These are phyloP conservation scores for Cladobotryum mycophilum DNA, from an alignment of 2,329 filamentous ascomycete genomes.

Conservation along the genomic window DNA sequence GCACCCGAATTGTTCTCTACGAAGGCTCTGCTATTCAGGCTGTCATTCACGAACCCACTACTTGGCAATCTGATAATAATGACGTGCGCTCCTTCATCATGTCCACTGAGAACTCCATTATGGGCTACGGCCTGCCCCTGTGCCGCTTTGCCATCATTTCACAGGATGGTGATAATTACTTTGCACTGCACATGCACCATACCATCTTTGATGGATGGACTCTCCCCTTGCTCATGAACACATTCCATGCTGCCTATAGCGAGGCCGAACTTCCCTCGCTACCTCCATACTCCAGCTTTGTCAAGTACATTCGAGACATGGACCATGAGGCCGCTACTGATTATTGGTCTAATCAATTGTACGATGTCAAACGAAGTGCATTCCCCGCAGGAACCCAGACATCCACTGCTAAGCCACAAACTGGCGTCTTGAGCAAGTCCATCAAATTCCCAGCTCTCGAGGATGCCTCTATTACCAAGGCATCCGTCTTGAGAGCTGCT, in stretches of 20 bases:
- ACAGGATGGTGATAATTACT: background rate
- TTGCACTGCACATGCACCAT: conserved; percentile 5
- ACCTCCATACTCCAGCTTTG: background rate
- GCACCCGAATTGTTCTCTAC: conserved; percentile 6
- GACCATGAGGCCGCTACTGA: background rate
- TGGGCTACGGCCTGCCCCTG: conserved; percentile 9
- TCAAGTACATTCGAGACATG: background rate
- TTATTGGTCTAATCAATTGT: background rate
- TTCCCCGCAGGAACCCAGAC: background rate
- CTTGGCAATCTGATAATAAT: no score
- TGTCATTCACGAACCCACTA: background rate
- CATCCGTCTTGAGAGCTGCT: conserved; percentile 5
- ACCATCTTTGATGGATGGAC: conserved; percentile 16
- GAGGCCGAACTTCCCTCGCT: background rate
- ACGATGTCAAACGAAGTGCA: background rate
- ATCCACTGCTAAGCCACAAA: background rate
- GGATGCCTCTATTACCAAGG: conserved; percentile 1
- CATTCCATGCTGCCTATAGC: conserved; percentile 1
- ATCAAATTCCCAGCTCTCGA: no score
- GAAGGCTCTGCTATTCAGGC: conserved; percentile 2
- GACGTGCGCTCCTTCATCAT: no score
- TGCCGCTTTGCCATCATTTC: conserved; percentile 6
- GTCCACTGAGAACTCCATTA: background rate
- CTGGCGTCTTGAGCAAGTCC: background rate
- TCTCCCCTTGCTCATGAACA: conserved; percentile 7